Evolutionary conservation across 768 basidiomycete species (phyloP), one percentile per base, ranked within the genome.

Genomic region (Heimioporus sp.): DNA sequence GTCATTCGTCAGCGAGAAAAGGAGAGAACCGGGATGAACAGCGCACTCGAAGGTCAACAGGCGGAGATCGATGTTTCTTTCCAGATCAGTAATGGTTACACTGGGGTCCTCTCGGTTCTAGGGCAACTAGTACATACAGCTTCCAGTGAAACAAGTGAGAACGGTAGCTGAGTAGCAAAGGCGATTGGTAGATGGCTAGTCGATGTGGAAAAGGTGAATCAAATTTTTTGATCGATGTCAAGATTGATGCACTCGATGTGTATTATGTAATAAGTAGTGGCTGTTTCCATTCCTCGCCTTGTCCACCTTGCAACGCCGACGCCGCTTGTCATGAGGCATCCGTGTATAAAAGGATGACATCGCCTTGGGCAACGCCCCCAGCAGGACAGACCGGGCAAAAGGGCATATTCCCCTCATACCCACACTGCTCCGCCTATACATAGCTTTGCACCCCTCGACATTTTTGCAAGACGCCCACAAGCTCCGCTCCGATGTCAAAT

Each of bases 21-120:
- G 61, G 56, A 34, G 46, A 50, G 35, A 52, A 43, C 50, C 55
- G 53, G 62, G 61, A 60, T 59, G 59, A 55, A 56, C 52, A 16
- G 68, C 86, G 60, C 55, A 90, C 88, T 80, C 81, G 68, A 84
- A 81, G 84, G 85, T 84, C 85, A 88, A 71, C 69, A 87, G 77
- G 78, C 87, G 87, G 69, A 90, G 84, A 77, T 90, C 87, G 71
- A 72, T 79, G 74, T 88, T 87, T 76, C 83, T 81, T 78, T 76
- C 73, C 68, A 87, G 85, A 80, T 82, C 81, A 82, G 81, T 76
- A 86, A 87, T 89, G 68, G 65, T 88, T 82, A 71, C 68, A 53
- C 60, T 64, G 47, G 48, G 53, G 67, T 58, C 69, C 13, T 35
- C 35, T 16, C 24, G 24, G 24, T 28, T 28, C 24, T 28, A 28